Evolutionary conservation across 257 asterid species (phyloP), one percentile per base, ranked within the genome.

Genomic region (Forsythia suspensa): DNA sequence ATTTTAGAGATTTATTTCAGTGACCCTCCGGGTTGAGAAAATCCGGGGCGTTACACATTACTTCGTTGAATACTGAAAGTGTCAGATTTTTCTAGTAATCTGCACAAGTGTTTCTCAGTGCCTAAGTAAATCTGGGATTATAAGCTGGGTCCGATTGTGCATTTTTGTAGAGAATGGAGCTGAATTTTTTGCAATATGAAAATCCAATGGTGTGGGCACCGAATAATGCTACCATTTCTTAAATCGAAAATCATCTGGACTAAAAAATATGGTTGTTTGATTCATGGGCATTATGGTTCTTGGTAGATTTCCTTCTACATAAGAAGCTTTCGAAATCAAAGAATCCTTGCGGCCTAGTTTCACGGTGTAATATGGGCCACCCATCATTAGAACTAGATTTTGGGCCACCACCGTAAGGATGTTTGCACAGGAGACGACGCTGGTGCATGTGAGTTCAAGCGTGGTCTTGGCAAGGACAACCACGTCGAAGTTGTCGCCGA

Each of bases 121-220:
- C 85, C 40, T 67, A 52, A 0, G 97, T 97, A 81, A 90, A 92
- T 61, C 88, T 83, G 10, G 92, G 87, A 57, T 92, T 86, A 79
- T 92, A 92, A 0, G 96, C 76, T 9, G 97, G 98, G 74, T 91
- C 97, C 20, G 85, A 82, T 63, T 84, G 82, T 12, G 82, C 38
- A 0, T 82, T 61, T 18, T 88, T 88, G 89, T 89, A 92, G 0
- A 95, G 34, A 73, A 87, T 87, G 21, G 90, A 73, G 87, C 91
- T 89, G 83, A 95, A 95, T 41, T 95, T 96, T 59, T 89, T 90
- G 88, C 98, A 95, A 79, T 95, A 97, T 0, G 98, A 92, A 79
- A 95, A 92, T 0, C 98, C 98, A 76, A 94, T 94, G 6, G 98
- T 92, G 92, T 94, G 98, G 7, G 98, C 98, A 0, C 97, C 98